These are phyloP conservation scores for Trametopsis cervina DNA, from an alignment of 768 basidiomycete genomes.

Conservation along the genomic window DNA sequence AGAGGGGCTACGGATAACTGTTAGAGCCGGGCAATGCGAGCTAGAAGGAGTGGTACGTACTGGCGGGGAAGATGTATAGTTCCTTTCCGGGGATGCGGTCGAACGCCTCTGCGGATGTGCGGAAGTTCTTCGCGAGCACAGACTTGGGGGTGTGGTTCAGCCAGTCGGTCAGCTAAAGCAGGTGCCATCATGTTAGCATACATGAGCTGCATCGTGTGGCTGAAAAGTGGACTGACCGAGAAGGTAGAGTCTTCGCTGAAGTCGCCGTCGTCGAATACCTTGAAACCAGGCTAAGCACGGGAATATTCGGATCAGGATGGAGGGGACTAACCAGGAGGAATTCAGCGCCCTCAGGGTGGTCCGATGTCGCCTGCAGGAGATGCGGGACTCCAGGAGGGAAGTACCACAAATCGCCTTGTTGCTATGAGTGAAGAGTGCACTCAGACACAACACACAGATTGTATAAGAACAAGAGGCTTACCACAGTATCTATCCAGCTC, in stretches of 20 bases:
- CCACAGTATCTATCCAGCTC: constrained; percentile 44
- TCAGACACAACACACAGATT: no score
- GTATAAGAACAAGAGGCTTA: no score
- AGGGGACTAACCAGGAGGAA: constrained; percentile 40
- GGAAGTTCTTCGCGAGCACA: constrained; percentile 27
- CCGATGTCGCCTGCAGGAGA: constrained; percentile 39
- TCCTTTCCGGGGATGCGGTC: constrained; percentile 20
- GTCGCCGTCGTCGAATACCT: constrained; percentile 26
- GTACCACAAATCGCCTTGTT: constrained; percentile 45
- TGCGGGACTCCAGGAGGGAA: constrained; percentile 52
- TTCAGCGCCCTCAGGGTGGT: constrained; percentile 36
- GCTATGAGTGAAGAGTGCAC: constrained; percentile 21
- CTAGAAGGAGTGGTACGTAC: no score
- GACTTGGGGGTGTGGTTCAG: constrained; percentile 25
- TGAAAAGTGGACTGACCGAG: constrained; percentile 11
- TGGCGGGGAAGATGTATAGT: constrained; percentile 21
- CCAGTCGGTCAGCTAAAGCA: constrained; percentile 20
- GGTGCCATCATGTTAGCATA: no score
- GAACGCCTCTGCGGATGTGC: constrained; percentile 16
- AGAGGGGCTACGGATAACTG: background rate
- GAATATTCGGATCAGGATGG: constrained; percentile 25
- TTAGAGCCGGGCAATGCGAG: no score
- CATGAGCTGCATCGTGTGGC: background rate
- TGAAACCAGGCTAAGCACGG: constrained; percentile 4
- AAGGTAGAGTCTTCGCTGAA: constrained; percentile 27